phyloP scores from a whole-genome alignment of 345 rosid genomes.

The Eucalyptus fibrosa region DNA sequence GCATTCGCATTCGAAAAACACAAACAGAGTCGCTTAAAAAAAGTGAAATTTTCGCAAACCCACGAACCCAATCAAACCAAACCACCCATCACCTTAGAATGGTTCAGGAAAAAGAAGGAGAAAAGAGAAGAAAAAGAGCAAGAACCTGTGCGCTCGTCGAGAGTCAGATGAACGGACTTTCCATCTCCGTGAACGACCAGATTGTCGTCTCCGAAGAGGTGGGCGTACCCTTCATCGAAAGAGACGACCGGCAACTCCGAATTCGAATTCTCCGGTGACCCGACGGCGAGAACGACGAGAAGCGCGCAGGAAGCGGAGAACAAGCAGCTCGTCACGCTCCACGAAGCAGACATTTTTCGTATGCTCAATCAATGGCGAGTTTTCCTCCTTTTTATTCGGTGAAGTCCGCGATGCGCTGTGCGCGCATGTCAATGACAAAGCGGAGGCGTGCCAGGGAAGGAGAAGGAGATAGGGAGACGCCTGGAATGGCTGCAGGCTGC shows the following conservation, averaged over 20 bases:
- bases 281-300: slow-evolving; percentile 29
- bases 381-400: background rate
- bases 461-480: background rate
- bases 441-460: background rate
- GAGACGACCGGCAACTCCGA: slow-evolving; percentile 33
- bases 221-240: slow-evolving; percentile 85
- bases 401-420: background rate
- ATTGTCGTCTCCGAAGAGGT: slow-evolving; percentile 81
- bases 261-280: slow-evolving; percentile 11
- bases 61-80: background rate
- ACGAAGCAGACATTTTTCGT: slow-evolving; percentile 16
- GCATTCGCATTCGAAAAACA: slow-evolving; percentile 1
- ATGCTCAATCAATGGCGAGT: background rate
- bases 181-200: slow-evolving; percentile 62
- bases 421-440: background rate
- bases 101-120: background rate
- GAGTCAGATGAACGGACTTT: slow-evolving; percentile 65
- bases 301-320: slow-evolving; percentile 15
- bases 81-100: background rate
- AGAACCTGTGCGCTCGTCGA: slow-evolving; percentile 90
- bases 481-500: background rate
- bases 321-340: background rate
- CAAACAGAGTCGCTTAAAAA: background rate
- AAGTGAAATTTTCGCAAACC: background rate
- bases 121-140: too few species aligned